Conservation (phyloP, 257 asterid species). For the Nicotiana attenuata region DNA sequence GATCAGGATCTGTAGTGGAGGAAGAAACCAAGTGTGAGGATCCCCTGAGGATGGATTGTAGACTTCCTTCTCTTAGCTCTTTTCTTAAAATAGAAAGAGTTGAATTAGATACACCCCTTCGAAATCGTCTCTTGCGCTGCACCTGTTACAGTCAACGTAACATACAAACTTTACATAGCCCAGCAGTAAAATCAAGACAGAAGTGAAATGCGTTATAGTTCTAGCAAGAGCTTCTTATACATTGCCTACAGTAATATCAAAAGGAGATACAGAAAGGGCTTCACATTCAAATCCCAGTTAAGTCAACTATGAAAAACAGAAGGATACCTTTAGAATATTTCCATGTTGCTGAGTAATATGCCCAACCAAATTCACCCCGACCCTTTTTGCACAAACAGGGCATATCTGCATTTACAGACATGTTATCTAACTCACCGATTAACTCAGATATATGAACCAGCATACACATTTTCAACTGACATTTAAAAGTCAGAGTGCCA, state of each 20-base stretch:
- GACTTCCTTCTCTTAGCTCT: slow-evolving; percentile 69
- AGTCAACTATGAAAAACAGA: neutral
- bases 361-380: neutral
- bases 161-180: neutral
- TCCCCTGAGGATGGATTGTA: slow-evolving; percentile 55
- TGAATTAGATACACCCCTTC: slow-evolving; percentile 47
- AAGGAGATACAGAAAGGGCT: neutral
- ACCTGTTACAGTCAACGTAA: slow-evolving; percentile 55
- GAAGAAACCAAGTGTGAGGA: slow-evolving; percentile 41
- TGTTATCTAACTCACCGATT: neutral
- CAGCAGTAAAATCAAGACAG: neutral
- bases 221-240: neutral
- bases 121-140: slow-evolving; percentile 65
- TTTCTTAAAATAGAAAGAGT: slow-evolving; percentile 45
- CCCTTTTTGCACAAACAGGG: neutral
- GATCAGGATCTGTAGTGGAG: slow-evolving; percentile 52
- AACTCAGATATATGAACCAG: neutral
- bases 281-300: neutral
- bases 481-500: neutral
- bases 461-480: neutral
- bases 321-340: slow-evolving; percentile 1
- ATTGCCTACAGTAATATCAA: neutral
- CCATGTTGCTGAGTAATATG: slow-evolving; percentile 12
- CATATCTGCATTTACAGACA: neutral
- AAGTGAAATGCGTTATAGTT: neutral